phyloP scores from a whole-genome alignment of 805 yeast genomes.

The Hagleromyces aurorensis region DNA sequence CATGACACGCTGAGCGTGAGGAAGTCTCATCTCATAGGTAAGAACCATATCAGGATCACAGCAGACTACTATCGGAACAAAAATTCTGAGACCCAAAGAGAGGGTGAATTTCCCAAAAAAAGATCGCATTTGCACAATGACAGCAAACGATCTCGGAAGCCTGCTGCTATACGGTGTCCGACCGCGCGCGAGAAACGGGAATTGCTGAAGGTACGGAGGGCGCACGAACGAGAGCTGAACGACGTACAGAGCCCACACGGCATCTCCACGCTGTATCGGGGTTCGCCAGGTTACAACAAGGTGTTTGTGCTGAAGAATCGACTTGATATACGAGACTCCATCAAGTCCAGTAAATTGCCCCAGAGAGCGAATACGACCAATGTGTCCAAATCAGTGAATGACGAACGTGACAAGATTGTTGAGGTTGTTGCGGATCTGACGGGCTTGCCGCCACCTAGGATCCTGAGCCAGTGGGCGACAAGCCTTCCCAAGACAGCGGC shows the following conservation, averaged over 20 bases:
- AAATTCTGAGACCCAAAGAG: no score
- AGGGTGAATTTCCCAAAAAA: constrained; percentile 2
- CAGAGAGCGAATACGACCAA: constrained; percentile 23
- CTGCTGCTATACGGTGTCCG: no score
- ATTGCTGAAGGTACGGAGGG: constrained; percentile 3
- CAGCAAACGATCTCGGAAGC: no score
- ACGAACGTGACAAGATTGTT: no score
- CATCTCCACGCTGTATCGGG: constrained; percentile 19
- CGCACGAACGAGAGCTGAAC: constrained; percentile 13
- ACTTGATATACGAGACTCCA: constrained; percentile 24
- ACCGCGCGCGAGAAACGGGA: constrained; percentile 16
- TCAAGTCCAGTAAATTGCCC: constrained; percentile 18
- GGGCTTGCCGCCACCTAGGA: constrained; percentile 13
- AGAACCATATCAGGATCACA: constrained; percentile 62
- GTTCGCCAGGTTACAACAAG: constrained; percentile 28
- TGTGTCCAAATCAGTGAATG: no score
- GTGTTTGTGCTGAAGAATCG: constrained; percentile 21
- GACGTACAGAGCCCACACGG: no score
- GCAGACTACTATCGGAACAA: constrained; percentile 64
- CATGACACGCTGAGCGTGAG: constrained; percentile 86
- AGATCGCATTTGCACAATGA: no score
- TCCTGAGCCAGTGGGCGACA: constrained; percentile 12
- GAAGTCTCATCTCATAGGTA: constrained; percentile 70
- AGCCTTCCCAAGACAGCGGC: constrained; percentile 10
- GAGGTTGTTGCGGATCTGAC: no score